A percentile compares a stretch with the other conserved stretches of the same genome.
Conservation (phyloP, 768 basidiomycete genomes). For the Tulasnella sp. region DNA sequence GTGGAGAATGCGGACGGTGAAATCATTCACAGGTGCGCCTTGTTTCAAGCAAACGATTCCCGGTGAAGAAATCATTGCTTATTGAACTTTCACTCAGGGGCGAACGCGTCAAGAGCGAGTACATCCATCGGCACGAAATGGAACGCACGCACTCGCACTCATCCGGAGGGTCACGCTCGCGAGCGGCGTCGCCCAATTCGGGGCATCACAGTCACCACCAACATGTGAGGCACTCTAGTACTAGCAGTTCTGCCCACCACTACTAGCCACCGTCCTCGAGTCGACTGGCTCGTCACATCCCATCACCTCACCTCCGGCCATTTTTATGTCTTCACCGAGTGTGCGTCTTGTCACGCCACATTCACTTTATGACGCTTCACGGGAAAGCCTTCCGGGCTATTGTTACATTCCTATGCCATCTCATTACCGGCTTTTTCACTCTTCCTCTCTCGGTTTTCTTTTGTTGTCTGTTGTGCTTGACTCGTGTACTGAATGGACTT, state of each 20-base stretch:
- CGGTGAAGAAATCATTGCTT: not conserved
- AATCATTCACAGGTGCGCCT: slow-evolving; percentile 3
- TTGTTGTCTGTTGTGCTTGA: not conserved
- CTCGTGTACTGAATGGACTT: not conserved
- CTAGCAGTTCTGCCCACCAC: not conserved
- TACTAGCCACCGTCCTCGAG: not conserved
- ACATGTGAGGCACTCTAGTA: slow-evolving; percentile 9
- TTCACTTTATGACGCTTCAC: not conserved
- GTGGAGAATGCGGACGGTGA: slow-evolving; percentile 5
- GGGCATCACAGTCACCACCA: not conserved
- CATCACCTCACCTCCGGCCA: not conserved
- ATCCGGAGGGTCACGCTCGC: not conserved
- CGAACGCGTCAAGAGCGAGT: slow-evolving; percentile 1
- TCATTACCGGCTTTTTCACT: not conserved
- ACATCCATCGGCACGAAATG: not conserved
- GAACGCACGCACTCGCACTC: not conserved
- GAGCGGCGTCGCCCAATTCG: not conserved
- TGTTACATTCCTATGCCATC: not conserved
- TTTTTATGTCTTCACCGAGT: slow-evolving; percentile 3
- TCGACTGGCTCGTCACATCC: not conserved
- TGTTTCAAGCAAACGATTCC: not conserved
- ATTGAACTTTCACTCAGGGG: not conserved
- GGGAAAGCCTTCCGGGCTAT: not conserved
- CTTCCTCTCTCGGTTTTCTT: not conserved
- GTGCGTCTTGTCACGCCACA: not conserved